phyloP scores from a whole-genome alignment of 345 rosid species.

The Schrenkiella parvula region DNA sequence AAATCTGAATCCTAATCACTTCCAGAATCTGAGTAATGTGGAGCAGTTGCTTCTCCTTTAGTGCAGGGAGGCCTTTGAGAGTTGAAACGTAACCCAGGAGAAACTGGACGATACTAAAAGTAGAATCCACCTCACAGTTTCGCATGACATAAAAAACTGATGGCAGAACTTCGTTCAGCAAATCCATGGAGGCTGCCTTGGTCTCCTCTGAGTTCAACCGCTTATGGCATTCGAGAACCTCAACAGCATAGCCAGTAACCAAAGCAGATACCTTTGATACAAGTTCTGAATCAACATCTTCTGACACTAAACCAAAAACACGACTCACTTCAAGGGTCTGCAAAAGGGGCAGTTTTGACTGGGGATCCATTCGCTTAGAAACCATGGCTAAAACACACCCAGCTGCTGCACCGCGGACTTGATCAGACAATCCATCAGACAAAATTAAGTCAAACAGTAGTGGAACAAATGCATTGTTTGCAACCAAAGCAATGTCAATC shows the following conservation, averaged over 20 bases:
- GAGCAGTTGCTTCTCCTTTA: conserved; percentile 66
- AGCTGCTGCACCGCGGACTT: conserved; percentile 78
- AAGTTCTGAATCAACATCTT: conserved; percentile 62
- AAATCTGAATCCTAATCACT: conserved; percentile 69
- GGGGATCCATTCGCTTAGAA: conserved; percentile 87
- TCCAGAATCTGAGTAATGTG: conserved; percentile 73
- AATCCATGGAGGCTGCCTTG: conserved; percentile 49
- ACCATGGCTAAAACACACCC: conserved; percentile 82
- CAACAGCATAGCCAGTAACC: conserved; percentile 79
- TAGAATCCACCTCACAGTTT: conserved; percentile 66
- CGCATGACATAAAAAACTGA: conserved; percentile 68
- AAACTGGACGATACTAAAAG: conserved; percentile 68
- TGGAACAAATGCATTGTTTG: conserved; percentile 66
- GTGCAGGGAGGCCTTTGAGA: conserved; percentile 65
- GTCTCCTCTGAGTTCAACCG: conserved; percentile 59
- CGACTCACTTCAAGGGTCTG: conserved; percentile 61
- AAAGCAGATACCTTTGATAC: conserved; percentile 55
- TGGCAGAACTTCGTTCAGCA: conserved; percentile 85
- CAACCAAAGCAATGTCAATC: conserved; percentile 88
- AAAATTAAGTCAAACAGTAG: conserved; percentile 72
- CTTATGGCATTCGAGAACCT: conserved; percentile 81
- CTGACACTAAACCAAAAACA: conserved; percentile 61
- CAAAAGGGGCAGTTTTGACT: conserved; percentile 62
- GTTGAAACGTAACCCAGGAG: conserved; percentile 74
- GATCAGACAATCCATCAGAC: conserved; percentile 56